Base-by-base conservation (phyloP, 2,329 filamentous ascomycete genomes). In the Stemphylium beticola region DNA sequence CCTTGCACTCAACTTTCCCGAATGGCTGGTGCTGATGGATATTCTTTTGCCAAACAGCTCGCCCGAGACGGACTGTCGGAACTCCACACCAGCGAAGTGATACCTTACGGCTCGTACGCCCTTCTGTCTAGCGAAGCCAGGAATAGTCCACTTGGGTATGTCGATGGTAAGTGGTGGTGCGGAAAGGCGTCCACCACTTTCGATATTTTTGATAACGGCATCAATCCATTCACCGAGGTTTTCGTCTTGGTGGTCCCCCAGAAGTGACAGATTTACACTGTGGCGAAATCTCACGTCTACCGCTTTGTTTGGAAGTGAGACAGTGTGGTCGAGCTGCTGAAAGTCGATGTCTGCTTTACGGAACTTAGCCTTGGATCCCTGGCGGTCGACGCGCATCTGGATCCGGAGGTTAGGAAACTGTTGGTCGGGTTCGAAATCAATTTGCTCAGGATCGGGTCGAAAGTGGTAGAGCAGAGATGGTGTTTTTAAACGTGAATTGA, bases 121-220 rank as follows among this genome's bases (percentile, higher is more conserved):
- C 12, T 57, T 53, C 62, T 44, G 0, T n/a, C 42, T 41, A 14
- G 59, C 22, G 24, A 45, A 55, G 15, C 62, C 67, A 4, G 56
- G 60, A 4, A 74, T 62, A 0, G 61, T 61, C 69, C 68, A 72
- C 22, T 55, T 62, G 4, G 74, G 74, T 9, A 76, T 66, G 0
- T 62, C 39, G 7, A 76, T 41, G 10, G 15, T 53, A 3, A 74
- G 48, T 0, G 57, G 52, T 4, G 72, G 74, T 1, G 73, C 72
- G 8, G 60, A 65, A 7, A 75, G 61, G 4, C 64, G 61, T 5
- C 52, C 65, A 2, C 69, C 68, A 36, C 70, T 68, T 22, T 63
- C 48, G 15, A 74, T 65, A 34, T 73, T 71, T 8, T 57, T 54
- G 11, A 43, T 24, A 5, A 72, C 61, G 10, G 55, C 42, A 11